Evolutionary conservation across 768 basidiomycete species (phyloP).

Genomic region (Trametes meyenii): DNA sequence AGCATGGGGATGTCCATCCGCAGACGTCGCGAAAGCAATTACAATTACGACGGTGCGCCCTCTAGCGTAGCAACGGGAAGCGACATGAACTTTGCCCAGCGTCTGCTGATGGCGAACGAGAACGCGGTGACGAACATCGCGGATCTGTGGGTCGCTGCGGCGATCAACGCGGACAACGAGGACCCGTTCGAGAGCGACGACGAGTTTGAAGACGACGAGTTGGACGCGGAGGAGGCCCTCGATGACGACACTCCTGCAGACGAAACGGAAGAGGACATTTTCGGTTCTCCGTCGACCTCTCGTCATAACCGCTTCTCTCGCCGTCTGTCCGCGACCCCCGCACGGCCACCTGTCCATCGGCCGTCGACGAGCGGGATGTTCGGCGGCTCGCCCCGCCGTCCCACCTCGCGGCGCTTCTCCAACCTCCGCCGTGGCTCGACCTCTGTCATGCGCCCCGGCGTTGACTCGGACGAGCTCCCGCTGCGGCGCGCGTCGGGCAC

Average conservation of each 20-base stretch:
- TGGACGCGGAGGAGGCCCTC: constrained; percentile 34
- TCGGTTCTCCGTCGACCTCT: constrained; percentile 18
- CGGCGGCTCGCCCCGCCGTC: constrained; percentile 36
- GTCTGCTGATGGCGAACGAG: constrained; percentile 90
- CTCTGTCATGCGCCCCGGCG: constrained; percentile 17
- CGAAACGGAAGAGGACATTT: constrained; percentile 32
- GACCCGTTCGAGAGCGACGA: constrained; percentile 60
- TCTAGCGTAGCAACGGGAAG: constrained; percentile 45
- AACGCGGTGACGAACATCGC: constrained; percentile 93
- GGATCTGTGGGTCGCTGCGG: constrained; percentile 96
- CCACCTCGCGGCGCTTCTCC: constrained; percentile 36
- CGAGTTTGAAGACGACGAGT: constrained; percentile 40
- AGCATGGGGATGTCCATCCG: constrained; percentile 57
- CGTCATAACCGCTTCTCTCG: constrained; percentile 28
- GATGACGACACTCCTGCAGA: constrained; percentile 31
- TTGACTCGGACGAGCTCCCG: constrained; percentile 32
- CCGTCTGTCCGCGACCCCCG: constrained; percentile 15
- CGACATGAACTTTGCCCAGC: constrained; percentile 86
- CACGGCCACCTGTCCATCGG: constrained; percentile 6
- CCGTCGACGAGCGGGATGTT: constrained; percentile 19
- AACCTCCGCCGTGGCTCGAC: constrained; percentile 26
- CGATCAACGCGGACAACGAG: constrained; percentile 93
- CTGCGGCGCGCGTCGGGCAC: constrained; percentile 57
- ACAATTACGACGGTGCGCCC: constrained; percentile 42
- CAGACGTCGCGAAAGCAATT: constrained; percentile 50